Percentiles rank a stretch among this genome's conserved stretches.
phyloP scores from a whole-genome alignment of 306 rosid species.

The Malus orientalis region DNA sequence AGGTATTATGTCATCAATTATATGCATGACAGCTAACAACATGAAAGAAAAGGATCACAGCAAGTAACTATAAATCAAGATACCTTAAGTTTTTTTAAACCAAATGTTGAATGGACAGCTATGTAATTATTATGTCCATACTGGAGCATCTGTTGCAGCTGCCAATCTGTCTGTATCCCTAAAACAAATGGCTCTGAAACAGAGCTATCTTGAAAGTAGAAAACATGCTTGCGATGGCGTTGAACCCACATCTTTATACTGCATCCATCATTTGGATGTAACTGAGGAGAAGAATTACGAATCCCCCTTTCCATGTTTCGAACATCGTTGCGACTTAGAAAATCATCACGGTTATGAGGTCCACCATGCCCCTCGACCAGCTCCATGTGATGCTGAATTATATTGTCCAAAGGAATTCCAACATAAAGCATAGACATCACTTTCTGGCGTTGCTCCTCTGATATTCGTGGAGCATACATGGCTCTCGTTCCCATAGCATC shows the following conservation, averaged over 20 bases:
- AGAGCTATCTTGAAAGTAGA: conserved; percentile 50
- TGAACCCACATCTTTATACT: conserved; percentile 68
- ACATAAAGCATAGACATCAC: conserved; percentile 68
- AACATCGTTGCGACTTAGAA: conserved; percentile 66
- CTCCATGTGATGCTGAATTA: conserved; percentile 60
- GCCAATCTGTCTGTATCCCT: conserved; percentile 87
- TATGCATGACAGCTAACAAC: neutral
- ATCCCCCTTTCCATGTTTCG: conserved; percentile 77
- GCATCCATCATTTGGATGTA: conserved; percentile 42
- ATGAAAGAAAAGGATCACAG: neutral
- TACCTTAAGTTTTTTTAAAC: conserved; percentile 69
- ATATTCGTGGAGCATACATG: conserved; percentile 78
- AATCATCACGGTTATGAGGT: conserved; percentile 70
- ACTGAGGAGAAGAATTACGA: conserved; percentile 48
- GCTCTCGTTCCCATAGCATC: conserved; percentile 85
- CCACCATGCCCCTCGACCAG: conserved; percentile 63
- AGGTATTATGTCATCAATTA: neutral
- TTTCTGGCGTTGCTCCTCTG: conserved; percentile 73
- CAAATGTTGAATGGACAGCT: conserved; percentile 57
- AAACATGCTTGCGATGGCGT: conserved; percentile 56
- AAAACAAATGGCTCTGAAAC: conserved; percentile 44
- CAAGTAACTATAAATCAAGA: neutral
- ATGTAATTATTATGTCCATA: conserved; percentile 50
- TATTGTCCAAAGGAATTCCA: conserved; percentile 57
- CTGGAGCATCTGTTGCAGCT: conserved; percentile 67